Evolutionary conservation across 2,329 filamentous ascomycete species (phyloP).

Genomic region (Aureobasidium sp.): DNA sequence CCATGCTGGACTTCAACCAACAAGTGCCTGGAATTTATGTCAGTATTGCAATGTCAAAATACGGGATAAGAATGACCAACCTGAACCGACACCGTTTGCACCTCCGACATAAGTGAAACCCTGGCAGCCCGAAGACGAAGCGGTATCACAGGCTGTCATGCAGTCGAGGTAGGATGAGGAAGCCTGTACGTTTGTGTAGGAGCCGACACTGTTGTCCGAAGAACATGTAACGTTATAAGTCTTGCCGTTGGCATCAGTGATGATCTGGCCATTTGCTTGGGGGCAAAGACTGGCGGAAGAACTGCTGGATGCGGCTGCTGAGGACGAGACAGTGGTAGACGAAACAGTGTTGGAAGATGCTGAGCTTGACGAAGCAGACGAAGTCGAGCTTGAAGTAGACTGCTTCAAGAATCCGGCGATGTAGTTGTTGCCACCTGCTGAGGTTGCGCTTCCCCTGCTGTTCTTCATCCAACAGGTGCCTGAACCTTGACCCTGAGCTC

Average conservation of each 20-base stretch:
- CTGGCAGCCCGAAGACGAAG: conserved; percentile 14
- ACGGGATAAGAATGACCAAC: no score
- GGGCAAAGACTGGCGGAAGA: conserved; percentile 18
- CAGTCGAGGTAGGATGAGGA: conserved; percentile 18
- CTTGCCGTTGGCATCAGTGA: conserved; percentile 18
- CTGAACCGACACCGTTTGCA: conserved; percentile 18
- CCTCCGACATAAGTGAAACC: conserved; percentile 20
- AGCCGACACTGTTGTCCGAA: conserved; percentile 17
- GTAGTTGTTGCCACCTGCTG: conserved; percentile 13
- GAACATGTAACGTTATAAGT: conserved; percentile 17
- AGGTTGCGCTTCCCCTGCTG: not conserved
- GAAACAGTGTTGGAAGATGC: not conserved
- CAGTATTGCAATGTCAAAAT: no score
- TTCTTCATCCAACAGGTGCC: conserved; percentile 17
- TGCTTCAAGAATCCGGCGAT: conserved; percentile 16
- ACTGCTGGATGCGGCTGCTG: conserved; percentile 16
- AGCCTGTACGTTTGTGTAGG: conserved; percentile 16
- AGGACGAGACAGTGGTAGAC: conserved; percentile 16
- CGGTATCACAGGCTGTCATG: conserved; percentile 18
- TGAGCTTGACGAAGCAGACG: not conserved
- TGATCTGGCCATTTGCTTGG: conserved; percentile 20
- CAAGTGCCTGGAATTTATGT: conserved; percentile 19
- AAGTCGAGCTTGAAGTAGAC: not conserved
- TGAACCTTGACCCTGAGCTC: conserved; percentile 8
- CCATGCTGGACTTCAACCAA: conserved; percentile 20